A percentile compares a stretch with the other conserved stretches of the same genome.
Evolutionary conservation across 768 basidiomycete species (phyloP).

Genomic region (Termitomyces titanicus): DNA sequence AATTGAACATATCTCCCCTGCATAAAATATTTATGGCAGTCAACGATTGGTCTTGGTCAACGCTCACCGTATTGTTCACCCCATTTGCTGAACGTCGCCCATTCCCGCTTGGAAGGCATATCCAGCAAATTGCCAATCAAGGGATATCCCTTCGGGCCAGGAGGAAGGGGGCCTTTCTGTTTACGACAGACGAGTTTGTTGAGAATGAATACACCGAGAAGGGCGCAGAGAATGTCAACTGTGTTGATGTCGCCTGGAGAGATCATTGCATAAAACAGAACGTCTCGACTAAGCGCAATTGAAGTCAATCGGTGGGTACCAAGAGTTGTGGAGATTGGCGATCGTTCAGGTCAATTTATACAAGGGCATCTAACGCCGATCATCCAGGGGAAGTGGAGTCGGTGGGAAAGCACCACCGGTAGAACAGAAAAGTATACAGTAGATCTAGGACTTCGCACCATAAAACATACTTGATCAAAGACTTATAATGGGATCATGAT

Average conservation of each 20-base stretch:
- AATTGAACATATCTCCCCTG: conserved; percentile 59
- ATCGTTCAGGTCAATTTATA: too few relatives aligned
- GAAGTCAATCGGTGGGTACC: too few relatives aligned
- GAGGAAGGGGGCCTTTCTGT: conserved; percentile 3
- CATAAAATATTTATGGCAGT: background rate
- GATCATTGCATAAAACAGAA: too few relatives aligned
- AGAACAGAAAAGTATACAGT: too few relatives aligned
- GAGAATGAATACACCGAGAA: conserved; percentile 30
- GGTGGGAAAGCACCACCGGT: too few relatives aligned
- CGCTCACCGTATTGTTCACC: conserved; percentile 4
- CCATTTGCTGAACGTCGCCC: conserved; percentile 4
- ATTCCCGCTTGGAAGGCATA: background rate
- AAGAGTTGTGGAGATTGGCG: too few relatives aligned
- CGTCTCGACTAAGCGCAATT: too few relatives aligned
- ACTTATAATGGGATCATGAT: too few relatives aligned
- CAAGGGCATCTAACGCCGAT: too few relatives aligned
- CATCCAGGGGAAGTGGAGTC: too few relatives aligned
- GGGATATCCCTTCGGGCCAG: conserved; percentile 2
- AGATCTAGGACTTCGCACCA: too few relatives aligned
- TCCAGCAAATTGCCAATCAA: conserved; percentile 8
- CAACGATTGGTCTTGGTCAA: background rate
- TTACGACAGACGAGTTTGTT: conserved; percentile 21
- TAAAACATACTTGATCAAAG: too few relatives aligned
- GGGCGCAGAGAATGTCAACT: conserved; percentile 26
- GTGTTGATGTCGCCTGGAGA: background rate